Evolutionary conservation across 768 basidiomycete genomes (phyloP).

Genomic region (Rhizopogon salebrosus): DNA sequence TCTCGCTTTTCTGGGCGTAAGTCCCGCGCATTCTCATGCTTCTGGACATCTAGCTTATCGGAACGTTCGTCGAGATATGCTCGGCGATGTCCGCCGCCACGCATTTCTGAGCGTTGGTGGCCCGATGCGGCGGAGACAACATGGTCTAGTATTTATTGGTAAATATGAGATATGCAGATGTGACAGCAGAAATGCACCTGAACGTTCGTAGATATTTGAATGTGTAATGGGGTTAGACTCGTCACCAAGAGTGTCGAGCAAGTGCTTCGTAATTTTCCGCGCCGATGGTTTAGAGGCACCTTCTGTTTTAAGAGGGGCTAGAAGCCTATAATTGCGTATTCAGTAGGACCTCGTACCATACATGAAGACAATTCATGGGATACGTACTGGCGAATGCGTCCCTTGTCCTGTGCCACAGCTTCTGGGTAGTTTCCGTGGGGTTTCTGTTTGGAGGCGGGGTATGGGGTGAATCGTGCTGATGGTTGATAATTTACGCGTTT

Average conservation of each 20-base stretch:
- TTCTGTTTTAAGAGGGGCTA: conserved; percentile 26
- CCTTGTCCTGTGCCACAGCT: not conserved
- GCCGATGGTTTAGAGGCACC: conserved; percentile 31
- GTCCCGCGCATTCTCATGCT: conserved; percentile 5
- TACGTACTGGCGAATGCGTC: not conserved
- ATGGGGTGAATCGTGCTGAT: not conserved
- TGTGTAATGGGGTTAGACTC: conserved; percentile 77
- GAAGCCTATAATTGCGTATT: conserved; percentile 13
- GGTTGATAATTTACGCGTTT: not conserved
- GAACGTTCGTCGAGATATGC: conserved; percentile 39
- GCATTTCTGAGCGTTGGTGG: conserved; percentile 58
- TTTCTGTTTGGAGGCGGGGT: not conserved
- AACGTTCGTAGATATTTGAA: conserved; percentile 54
- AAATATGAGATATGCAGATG: not conserved
- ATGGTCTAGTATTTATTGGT: conserved; percentile 36
- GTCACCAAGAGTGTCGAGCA: conserved; percentile 58
- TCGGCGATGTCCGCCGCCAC: conserved; percentile 24
- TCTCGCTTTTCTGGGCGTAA: conserved; percentile 4
- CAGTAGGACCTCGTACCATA: not conserved
- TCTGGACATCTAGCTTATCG: conserved; percentile 38
- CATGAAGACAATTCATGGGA: not conserved
- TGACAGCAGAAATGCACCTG: conserved; percentile 35
- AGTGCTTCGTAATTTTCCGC: conserved; percentile 47
- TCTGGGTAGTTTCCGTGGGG: not conserved
- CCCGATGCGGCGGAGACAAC: conserved; percentile 62